phyloP scores from a whole-genome alignment of 2,329 filamentous ascomycete genomes.

The Blastomyces emzantsi region DNA sequence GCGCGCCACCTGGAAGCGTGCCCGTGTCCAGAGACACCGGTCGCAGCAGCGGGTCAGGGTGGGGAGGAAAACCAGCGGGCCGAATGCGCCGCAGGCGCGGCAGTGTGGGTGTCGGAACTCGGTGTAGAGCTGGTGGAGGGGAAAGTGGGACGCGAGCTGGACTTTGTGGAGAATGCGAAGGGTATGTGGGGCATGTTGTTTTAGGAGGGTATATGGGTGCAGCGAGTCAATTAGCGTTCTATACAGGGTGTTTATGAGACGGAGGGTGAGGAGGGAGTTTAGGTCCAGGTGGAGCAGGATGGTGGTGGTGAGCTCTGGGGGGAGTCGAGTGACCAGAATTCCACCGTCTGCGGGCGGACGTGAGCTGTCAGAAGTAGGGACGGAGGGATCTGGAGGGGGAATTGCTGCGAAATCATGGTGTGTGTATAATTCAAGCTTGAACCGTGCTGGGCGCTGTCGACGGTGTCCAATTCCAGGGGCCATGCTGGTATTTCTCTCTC shows the following conservation, averaged over 20 bases:
- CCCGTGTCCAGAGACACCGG: background rate
- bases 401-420: background rate
- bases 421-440: background rate
- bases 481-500: background rate
- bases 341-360: background rate
- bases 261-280: background rate
- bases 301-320: background rate
- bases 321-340: background rate
- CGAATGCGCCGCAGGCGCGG: constrained; percentile 4
- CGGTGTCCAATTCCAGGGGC: constrained; percentile 3
- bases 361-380: background rate
- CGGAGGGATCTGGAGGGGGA: background rate
- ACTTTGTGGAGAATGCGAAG: background rate
- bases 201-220: background rate
- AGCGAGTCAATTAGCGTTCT: background rate
- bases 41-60: background rate
- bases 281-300: constrained; percentile 7
- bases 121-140: background rate
- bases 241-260: background rate
- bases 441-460: background rate
- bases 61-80: constrained; percentile 1
- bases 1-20: background rate
- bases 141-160: background rate
- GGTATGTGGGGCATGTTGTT: constrained; percentile 6
- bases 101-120: constrained; percentile 4